Base-by-base conservation (phyloP, 75 land plant species). In the Isoetes taiwanensis region DNA sequence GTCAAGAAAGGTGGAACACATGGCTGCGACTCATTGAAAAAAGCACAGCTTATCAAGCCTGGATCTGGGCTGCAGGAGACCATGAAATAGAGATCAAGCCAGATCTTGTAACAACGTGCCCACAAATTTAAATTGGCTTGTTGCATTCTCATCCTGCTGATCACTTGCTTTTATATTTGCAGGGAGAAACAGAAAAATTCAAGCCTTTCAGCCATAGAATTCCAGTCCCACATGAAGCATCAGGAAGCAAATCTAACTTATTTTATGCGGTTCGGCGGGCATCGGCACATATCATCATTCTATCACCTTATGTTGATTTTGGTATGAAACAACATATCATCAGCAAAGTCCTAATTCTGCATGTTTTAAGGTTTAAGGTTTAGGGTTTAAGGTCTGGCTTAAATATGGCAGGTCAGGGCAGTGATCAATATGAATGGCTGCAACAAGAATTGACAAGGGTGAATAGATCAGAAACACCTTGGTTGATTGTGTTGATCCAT, bases 121-220 rank as follows among this genome's bases (percentile, higher is more conserved):
- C 4, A 23, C 11, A 9, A 9, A 37, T 9, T 9, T 14, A 37
- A 37, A 9, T 37, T 37, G 11, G 11, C 14, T 14, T 14, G 14
- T 37, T 37, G 9, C 14, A 9, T 14, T 37, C 38, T 14, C 38
- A 37, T 37, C 38, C n/a, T n/a, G n/a, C n/a, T n/a, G n/a, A n/a
- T n/a, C 14, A 14, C 9, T 9, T 9, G 38, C 14, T 37, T 37
- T 14, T 9, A 37, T 37, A 9, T 37, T 37, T 9, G 11, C 38
- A 46, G 50, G 50, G 50, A 46, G 50, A 46, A n/a, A 46, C 6
- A 6, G 50, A 46, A 23, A 46, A 46, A 23, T 46, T 46, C 50
- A 46, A 46, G 16, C 12, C 50, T 46, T 46, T 46, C 16, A 46
- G 25, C 50, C 16, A 46, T 6, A 6, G 50, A 46, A 19, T 46